Evolutionary conservation across 345 rosid species (phyloP).

Genomic region (Populus davidiana): DNA sequence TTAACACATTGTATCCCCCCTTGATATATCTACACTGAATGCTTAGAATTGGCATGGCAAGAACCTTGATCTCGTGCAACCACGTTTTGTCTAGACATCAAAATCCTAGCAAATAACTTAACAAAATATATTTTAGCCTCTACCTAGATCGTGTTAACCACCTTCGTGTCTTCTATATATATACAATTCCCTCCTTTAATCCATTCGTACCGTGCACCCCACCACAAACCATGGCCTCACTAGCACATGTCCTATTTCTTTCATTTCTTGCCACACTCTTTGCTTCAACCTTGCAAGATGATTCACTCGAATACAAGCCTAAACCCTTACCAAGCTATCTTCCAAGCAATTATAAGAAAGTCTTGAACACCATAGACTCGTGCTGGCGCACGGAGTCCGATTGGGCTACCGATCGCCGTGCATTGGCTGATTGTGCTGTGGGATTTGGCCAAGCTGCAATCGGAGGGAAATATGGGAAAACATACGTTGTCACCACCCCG

Average conservation of each 20-base stretch:
- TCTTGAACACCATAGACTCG: conserved; percentile 23
- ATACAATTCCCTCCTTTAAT: background rate
- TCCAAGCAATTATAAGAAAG: background rate
- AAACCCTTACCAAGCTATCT: conserved; percentile 8
- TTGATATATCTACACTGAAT: background rate
- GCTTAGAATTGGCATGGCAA: background rate
- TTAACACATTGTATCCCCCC: background rate
- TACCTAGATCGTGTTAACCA: conserved; percentile 11
- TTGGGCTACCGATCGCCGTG: conserved; percentile 21
- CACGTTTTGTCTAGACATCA: conserved; percentile 8
- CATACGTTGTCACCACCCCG: conserved; percentile 16
- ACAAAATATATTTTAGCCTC: background rate
- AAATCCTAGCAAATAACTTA: background rate
- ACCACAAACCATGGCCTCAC: conserved; percentile 7
- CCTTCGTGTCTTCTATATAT: background rate
- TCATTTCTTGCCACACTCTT: background rate
- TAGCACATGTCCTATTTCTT: too few species aligned
- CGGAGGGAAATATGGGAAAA: conserved; percentile 21
- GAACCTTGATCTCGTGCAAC: conserved; percentile 15
- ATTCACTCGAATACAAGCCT: conserved; percentile 4
- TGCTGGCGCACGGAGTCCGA: conserved; percentile 20
- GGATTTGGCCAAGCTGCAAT: conserved; percentile 23
- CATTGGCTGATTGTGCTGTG: conserved; percentile 22
- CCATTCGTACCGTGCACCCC: background rate
- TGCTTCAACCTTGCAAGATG: background rate